phyloP scores from a whole-genome alignment of 805 yeast genomes.

The Ogataea ramenticola region DNA sequence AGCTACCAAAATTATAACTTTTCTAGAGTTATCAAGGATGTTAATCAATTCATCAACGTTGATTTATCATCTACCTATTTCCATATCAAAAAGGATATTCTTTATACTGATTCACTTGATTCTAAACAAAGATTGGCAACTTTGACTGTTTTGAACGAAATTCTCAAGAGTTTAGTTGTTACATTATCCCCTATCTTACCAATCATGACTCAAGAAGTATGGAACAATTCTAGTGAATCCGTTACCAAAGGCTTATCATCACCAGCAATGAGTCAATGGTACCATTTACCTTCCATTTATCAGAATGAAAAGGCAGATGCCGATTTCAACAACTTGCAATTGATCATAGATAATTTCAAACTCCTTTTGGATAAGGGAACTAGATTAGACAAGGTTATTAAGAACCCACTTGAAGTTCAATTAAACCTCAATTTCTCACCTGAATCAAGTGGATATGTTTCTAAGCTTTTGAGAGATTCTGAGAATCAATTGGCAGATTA shows the following conservation, averaged over 20 bases:
- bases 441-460: slow-evolving; percentile 3
- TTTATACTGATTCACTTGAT: slow-evolving; percentile 58
- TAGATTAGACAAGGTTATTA: slow-evolving; percentile 38
- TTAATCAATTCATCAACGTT: slow-evolving; percentile 67
- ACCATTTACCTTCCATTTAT: slow-evolving; percentile 28
- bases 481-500: slow-evolving; percentile 46
- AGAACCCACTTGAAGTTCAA: slow-evolving; percentile 54
- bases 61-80: slow-evolving; percentile 80
- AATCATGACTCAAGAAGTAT: slow-evolving; percentile 77
- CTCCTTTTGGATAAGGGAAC: slow-evolving; percentile 51
- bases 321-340: slow-evolving; percentile 41
- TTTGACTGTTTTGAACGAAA: slow-evolving; percentile 59
- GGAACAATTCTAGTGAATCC: slow-evolving; percentile 48
- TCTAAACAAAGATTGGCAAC: slow-evolving; percentile 46
- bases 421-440: slow-evolving; percentile 28
- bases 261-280: slow-evolving; percentile 44
- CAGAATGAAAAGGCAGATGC: slow-evolving; percentile 27
- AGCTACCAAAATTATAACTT: slow-evolving; percentile 57
- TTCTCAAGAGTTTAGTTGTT: slow-evolving; percentile 56
- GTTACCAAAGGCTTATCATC: slow-evolving; percentile 25
- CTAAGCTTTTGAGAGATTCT: slow-evolving; percentile 14
- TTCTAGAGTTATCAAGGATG: slow-evolving; percentile 57
- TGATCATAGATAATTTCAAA: slow-evolving; percentile 41
- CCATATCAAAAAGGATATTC: slow-evolving; percentile 76
- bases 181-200: slow-evolving; percentile 80